These are phyloP conservation scores for Termitomyces bulborhizus DNA, from an alignment of 768 basidiomycete genomes.

Conservation along the genomic window DNA sequence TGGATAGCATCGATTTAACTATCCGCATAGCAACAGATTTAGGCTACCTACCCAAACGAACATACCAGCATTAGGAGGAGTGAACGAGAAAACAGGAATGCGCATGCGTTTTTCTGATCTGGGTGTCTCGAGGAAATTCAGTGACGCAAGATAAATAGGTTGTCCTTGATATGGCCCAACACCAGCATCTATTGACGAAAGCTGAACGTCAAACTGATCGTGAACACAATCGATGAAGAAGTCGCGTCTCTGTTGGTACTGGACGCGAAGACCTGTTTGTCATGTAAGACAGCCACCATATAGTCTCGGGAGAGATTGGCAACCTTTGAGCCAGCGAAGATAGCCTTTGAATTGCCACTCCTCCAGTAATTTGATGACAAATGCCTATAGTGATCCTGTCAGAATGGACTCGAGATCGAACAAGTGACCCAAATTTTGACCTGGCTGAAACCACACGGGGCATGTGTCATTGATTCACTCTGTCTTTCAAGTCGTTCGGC, in stretches of 20 bases:
- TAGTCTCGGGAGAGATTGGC: too few relatives aligned
- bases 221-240: constrained; percentile 57
- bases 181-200: constrained; percentile 21
- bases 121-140: constrained; percentile 18
- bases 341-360: constrained; percentile 71
- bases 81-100: constrained; percentile 52
- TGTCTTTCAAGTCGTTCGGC: constrained; percentile 69
- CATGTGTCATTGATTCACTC: constrained; percentile 62
- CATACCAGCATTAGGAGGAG: constrained; percentile 81
- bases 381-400: constrained; percentile 25
- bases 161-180: constrained; percentile 25
- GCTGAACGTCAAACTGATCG: constrained; percentile 55
- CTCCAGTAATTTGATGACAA: constrained; percentile 55
- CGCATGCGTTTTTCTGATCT: background rate
- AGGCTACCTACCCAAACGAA: constrained; percentile 55
- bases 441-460: constrained; percentile 69
- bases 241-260: constrained; percentile 57
- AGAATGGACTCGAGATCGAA: background rate
- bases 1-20: constrained; percentile 17
- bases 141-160: constrained; percentile 39
- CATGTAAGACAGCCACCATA: background rate
- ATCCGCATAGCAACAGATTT: background rate
- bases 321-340: constrained; percentile 72
- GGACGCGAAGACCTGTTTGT: constrained; percentile 39
- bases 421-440: constrained; percentile 19